Base-by-base conservation (phyloP, 2,329 filamentous ascomycete species). In the Intubia oerlemansii region DNA sequence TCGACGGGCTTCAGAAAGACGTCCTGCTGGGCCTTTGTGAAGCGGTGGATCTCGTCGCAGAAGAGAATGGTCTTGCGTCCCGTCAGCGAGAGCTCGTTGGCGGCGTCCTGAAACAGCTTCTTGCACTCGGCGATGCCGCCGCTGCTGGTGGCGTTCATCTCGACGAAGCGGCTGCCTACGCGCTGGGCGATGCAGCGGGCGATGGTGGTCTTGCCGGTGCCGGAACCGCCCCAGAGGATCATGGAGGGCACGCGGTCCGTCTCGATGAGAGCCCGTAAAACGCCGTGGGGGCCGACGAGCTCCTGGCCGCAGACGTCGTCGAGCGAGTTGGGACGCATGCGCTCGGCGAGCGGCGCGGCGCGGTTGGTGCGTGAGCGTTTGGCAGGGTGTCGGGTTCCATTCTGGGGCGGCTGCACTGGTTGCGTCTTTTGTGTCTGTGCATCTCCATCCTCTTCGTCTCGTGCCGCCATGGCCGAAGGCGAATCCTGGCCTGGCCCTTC, bases 51-150 rank as follows among this genome's bases (percentile, higher is more conserved):
- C 56, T 95, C 88, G 52, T 98, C 88, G 53, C 85, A 93, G 48
- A 98, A 98, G 37, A 98, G 70, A 37, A 98, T 91, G 0, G 88
- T 95, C 52, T 79, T 85, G 35, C 82, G 65, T 2, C 85, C 85
- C 0, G 81, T 90, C 29, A 95, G 56, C 1, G 59, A 55, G 26
- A 82, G 53, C 46, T 95, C 88, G 42, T 71, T 78, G 34, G 66
- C 69, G 0, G 88, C 84, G 39, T 93, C 82, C 14, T 60, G 56
- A 42, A 95, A 93, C 31, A 93, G 62, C 56, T 82, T 88, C 53
- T 93, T 92, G 60, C 77, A 84, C 47, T 95, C 85, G 15, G 65
- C 71, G 12, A 95, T 78, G 2, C 84, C 85, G 2, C 84, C 85
- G 6, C 74, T 75, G 39, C 70, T 82, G 3, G 85, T 93, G 36